Percentiles rank a stretch among this genome's conserved stretches.
Evolutionary conservation across 441 rosid genomes (phyloP).

Genomic region (Croton laevigatus): DNA sequence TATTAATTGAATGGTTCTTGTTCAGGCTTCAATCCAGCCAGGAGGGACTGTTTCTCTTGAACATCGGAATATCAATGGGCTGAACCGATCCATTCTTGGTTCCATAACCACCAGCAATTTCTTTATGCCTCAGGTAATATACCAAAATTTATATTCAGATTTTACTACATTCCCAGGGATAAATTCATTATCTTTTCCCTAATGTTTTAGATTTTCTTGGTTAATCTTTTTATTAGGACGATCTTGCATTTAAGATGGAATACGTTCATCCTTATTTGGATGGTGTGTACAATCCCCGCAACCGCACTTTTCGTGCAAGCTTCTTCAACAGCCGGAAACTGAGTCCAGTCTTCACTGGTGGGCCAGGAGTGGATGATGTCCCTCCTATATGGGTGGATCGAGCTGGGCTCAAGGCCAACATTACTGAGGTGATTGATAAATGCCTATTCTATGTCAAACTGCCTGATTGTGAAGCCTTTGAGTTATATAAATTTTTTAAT

Average conservation of each 20-base stretch:
- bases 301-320: slow-evolving; percentile 77
- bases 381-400: slow-evolving; percentile 99
- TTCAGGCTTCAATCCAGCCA: slow-evolving; percentile 88
- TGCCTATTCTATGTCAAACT: background rate
- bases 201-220: slow-evolving; percentile 2
- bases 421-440: slow-evolving; percentile 74
- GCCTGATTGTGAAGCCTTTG: slow-evolving; percentile 1
- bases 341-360: slow-evolving; percentile 97
- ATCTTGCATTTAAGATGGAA: slow-evolving; percentile 86
- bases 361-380: slow-evolving; percentile 96
- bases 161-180: background rate
- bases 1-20: slow-evolving; percentile 13
- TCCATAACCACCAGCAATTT: slow-evolving; percentile 95
- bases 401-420: slow-evolving; percentile 84
- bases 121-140: slow-evolving; percentile 75
- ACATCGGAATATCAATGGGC: slow-evolving; percentile 84
- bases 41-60: slow-evolving; percentile 98
- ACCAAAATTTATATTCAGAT: background rate
- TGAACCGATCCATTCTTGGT: slow-evolving; percentile 89
- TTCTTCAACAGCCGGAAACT: slow-evolving; percentile 94
- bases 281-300: slow-evolving; percentile 76
- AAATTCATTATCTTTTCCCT: background rate
- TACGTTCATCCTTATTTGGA: slow-evolving; percentile 96
- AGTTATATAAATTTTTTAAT: slow-evolving; percentile 9
- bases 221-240: slow-evolving; percentile 36